Conservation (phyloP, 1,284 basidiomycete species). For the Moniliella sp. region DNA sequence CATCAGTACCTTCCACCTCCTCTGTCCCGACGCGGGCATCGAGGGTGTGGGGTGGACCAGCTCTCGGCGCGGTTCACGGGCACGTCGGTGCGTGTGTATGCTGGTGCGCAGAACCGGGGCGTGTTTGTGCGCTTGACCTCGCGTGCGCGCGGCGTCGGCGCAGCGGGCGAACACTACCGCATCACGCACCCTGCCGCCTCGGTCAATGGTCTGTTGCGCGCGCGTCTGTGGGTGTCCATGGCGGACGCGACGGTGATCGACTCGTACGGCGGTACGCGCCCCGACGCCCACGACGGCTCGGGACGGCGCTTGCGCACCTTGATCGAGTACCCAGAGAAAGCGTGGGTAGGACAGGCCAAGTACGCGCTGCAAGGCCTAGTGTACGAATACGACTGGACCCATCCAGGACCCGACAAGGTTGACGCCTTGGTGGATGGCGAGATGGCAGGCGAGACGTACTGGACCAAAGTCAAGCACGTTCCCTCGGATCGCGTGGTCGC, state of each 20-base stretch:
- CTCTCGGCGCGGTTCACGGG: slow-evolving; percentile 44
- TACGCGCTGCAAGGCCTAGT: slow-evolving; percentile 67
- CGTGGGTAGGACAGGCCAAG: slow-evolving; percentile 69
- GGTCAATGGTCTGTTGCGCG: slow-evolving; percentile 70
- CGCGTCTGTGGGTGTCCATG: slow-evolving; percentile 69
- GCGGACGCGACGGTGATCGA: slow-evolving; percentile 56
- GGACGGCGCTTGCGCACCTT: slow-evolving; percentile 49
- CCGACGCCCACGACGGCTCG: slow-evolving; percentile 36
- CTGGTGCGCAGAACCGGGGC: background rate
- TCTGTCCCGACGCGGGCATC: background rate
- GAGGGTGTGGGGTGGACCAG: slow-evolving; percentile 45
- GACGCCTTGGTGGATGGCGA: slow-evolving; percentile 63
- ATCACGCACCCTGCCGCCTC: slow-evolving; percentile 66
- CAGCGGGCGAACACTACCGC: slow-evolving; percentile 39
- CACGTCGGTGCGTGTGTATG: background rate
- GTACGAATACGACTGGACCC: slow-evolving; percentile 51
- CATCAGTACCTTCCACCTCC: slow-evolving; percentile 49
- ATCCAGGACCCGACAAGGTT: slow-evolving; percentile 38
- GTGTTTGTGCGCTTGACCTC: background rate
- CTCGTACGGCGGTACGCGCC: slow-evolving; percentile 46
- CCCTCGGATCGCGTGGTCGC: slow-evolving; percentile 57
- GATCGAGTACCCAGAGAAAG: slow-evolving; percentile 84
- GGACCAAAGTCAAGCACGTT: slow-evolving; percentile 72
- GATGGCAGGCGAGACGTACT: slow-evolving; percentile 49
- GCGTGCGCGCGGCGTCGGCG: slow-evolving; percentile 39